These are phyloP conservation scores for Wallacemonas sp. DNA, from an alignment of 208 protist species.

Conservation along the genomic window DNA sequence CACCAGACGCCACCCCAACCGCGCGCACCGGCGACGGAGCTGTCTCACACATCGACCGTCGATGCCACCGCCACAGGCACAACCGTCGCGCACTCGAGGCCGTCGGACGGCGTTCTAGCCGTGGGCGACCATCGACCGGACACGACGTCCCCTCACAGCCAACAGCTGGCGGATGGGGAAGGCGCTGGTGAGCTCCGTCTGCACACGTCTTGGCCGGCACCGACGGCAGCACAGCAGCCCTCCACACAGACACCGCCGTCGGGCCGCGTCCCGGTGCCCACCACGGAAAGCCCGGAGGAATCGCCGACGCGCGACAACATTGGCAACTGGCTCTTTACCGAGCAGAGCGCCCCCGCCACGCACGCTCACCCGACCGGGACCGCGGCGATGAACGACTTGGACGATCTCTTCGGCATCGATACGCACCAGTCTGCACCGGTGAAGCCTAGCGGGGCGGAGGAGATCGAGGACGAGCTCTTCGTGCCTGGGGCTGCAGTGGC, in stretches of 20 bases:
- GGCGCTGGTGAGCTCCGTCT: not conserved
- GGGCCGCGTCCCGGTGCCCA: not conserved
- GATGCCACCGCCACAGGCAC: too few species aligned
- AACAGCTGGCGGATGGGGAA: too few species aligned
- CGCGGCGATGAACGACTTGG: not conserved
- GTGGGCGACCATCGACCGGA: too few species aligned
- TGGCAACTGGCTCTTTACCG: conserved; percentile 1
- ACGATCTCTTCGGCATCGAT: not conserved
- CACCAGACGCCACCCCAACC: not conserved
- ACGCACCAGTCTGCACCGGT: not conserved
- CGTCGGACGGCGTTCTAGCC: too few species aligned
- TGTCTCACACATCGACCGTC: too few species aligned
- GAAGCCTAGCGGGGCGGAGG: not conserved
- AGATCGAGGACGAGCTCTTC: not conserved
- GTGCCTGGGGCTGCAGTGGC: not conserved
- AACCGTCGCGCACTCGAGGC: too few species aligned
- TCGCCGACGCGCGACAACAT: not conserved
- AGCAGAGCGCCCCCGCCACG: conserved; percentile 2
- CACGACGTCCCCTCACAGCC: too few species aligned
- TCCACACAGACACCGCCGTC: not conserved
- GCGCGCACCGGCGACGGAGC: too few species aligned
- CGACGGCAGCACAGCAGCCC: too few species aligned
- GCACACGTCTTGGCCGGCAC: not conserved
- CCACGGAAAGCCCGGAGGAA: too few species aligned
- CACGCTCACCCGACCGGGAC: not conserved